Evolutionary conservation across 805 yeast genomes (phyloP), one percentile per base, ranked within the genome.

Genomic region (Debaryomyces hansenii): DNA sequence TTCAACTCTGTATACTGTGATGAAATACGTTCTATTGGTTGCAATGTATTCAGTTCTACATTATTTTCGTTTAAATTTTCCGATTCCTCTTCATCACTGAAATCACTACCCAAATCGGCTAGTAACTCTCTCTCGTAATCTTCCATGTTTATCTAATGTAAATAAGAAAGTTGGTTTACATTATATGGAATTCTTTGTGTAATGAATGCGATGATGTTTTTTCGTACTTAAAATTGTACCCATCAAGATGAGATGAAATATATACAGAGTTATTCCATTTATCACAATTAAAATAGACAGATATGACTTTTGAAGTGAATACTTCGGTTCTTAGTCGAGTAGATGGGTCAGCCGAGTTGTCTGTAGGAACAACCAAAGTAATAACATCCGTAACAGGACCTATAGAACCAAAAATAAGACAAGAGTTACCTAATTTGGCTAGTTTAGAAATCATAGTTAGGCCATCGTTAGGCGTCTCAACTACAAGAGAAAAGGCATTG

Each of bases 331-430:
- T 89, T 40, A 67, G 70, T 45, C 78, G 82, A 51, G 92, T 85
- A 2, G 96, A 90, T 62, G 97, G 97, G 1, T 87, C 96, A 0
- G 83, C 92, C 1, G 77, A 77, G 20, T 71, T 83, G 46, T 60
- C 67, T 12, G 61, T 68, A n/a, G 80, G 78, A 1, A 63, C 63
- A 14, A 80, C 86, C 1, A 78, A 78, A 46, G 83, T 87, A 2
- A 66, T 91, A 2, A 81, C 85, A 37, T 83, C 96, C 0, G 91
- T 92, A 0, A 79, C 91, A 1, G 99, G 99, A 0, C 99, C 99
- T 0, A 78, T 92, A 27, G 97, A 92, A 58, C 84, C 89, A 9
- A 85, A 84, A 61, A 66, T 81, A 11, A 79, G 92, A 55, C 96
- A 90, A 60, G 98, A 92, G 62, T 64, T 84, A 29, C 96, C 97